phyloP scores from a whole-genome alignment of 2,329 filamentous ascomycete species.

The Leptographium radiaticola region DNA sequence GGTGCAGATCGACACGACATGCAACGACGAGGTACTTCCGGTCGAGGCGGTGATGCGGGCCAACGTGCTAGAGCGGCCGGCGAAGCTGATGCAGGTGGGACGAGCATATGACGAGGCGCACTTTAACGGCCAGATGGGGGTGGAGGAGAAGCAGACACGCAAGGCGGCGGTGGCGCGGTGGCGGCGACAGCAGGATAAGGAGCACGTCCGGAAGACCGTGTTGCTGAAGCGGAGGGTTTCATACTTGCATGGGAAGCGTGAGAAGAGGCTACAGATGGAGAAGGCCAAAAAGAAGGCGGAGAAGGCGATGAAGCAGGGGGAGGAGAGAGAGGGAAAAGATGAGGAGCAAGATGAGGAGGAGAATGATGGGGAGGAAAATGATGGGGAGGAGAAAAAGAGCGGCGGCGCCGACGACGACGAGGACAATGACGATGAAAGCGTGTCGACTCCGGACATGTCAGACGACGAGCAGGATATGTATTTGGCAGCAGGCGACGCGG shows the following conservation, averaged over 20 bases:
- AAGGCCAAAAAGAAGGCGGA: constrained; percentile 16
- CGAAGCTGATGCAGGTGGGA: constrained; percentile 45
- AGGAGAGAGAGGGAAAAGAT: constrained; percentile 13
- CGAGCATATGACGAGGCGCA: constrained; percentile 48
- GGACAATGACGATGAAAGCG: constrained; percentile 15
- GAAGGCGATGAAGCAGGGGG: constrained; percentile 16
- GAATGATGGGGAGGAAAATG: constrained; percentile 8
- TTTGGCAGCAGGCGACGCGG: background rate
- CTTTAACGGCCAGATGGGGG: constrained; percentile 39
- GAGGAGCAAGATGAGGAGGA: constrained; percentile 2
- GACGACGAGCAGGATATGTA: constrained; percentile 17
- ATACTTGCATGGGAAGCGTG: constrained; percentile 19
- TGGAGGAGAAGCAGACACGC: constrained; percentile 34
- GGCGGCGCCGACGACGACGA: constrained; percentile 21
- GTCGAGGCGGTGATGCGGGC: constrained; percentile 44
- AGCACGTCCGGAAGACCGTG: constrained; percentile 31
- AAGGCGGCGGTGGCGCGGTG: constrained; percentile 32
- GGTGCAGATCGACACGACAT: constrained; percentile 38
- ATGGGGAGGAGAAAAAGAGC: constrained; percentile 10
- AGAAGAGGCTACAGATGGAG: constrained; percentile 10
- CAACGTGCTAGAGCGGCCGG: constrained; percentile 36
- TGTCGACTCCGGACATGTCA: constrained; percentile 15
- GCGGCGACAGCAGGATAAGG: constrained; percentile 25
- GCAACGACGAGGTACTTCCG: constrained; percentile 27
- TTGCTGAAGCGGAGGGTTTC: constrained; percentile 20